phyloP scores from a whole-genome alignment of 2,329 filamentous ascomycete genomes.

The Pyrenophora seminiperda region DNA sequence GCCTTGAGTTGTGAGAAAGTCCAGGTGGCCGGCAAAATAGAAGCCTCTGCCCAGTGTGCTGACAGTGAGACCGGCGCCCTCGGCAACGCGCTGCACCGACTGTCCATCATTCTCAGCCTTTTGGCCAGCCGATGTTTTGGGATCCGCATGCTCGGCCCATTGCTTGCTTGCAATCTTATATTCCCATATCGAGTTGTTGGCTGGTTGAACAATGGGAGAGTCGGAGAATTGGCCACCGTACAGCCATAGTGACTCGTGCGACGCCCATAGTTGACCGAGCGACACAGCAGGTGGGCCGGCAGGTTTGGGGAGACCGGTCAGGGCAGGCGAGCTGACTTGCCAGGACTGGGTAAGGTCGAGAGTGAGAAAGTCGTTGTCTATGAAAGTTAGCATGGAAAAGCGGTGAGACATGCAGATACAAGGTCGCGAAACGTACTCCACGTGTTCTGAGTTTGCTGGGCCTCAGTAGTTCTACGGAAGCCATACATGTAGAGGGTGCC shows the following conservation, averaged over 20 bases:
- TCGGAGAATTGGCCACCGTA: constrained; percentile 78
- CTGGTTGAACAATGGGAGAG: constrained; percentile 61
- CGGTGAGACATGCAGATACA: neutral
- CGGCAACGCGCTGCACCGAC: constrained; percentile 70
- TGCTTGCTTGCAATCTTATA: constrained; percentile 65
- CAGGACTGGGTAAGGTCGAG: constrained; percentile 76
- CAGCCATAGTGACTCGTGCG: constrained; percentile 70
- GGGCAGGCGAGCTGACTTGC: constrained; percentile 66
- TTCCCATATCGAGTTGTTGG: constrained; percentile 69
- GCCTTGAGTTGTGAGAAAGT: constrained; percentile 65
- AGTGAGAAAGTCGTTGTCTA: constrained; percentile 68
- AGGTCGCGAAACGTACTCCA: constrained; percentile 64
- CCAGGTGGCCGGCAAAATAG: constrained; percentile 80
- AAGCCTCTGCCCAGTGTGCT: constrained; percentile 72
- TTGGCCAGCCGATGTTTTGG: constrained; percentile 66
- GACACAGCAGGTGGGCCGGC: constrained; percentile 73
- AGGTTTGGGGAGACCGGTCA: constrained; percentile 67
- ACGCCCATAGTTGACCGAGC: constrained; percentile 77
- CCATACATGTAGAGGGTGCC: constrained; percentile 79
- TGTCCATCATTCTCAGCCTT: constrained; percentile 62
- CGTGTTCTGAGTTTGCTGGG: constrained; percentile 64
- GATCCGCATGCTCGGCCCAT: constrained; percentile 68
- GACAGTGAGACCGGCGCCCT: constrained; percentile 74
- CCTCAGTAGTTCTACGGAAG: constrained; percentile 64
- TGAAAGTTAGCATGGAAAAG: constrained; percentile 9